phyloP scores from a whole-genome alignment of 768 basidiomycete species.

The Mycena alexandri region DNA sequence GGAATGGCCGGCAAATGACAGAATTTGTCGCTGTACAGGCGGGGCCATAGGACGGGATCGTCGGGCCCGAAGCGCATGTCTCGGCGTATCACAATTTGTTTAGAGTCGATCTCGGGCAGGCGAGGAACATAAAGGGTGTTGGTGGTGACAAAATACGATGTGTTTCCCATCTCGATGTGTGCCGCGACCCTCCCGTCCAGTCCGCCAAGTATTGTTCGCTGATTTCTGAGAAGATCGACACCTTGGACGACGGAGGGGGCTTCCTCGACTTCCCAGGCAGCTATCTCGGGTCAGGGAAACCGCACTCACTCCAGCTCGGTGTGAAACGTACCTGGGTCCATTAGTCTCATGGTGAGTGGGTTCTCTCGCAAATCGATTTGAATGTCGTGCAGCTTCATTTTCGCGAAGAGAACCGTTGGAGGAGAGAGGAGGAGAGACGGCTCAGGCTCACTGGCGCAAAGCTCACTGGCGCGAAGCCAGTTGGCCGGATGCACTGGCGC shows the following conservation, averaged over 20 bases:
- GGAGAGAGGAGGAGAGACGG: background rate
- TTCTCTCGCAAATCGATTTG: background rate
- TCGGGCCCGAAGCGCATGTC: too few relatives aligned
- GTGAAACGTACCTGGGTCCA: slow-evolving; percentile 2
- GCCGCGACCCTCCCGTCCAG: slow-evolving; percentile 11
- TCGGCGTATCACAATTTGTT: too few relatives aligned
- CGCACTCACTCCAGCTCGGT: background rate
- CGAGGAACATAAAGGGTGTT: slow-evolving; percentile 16
- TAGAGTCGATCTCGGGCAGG: slow-evolving; percentile 9
- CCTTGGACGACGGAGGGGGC: background rate
- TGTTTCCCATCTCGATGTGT: background rate
- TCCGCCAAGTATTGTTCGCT: background rate
- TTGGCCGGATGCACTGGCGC: slow-evolving; percentile 19
- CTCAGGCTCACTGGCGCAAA: background rate
- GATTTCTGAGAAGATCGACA: slow-evolving; percentile 16
- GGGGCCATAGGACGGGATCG: too few relatives aligned
- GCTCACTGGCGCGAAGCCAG: slow-evolving; percentile 15
- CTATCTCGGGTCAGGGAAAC: background rate
- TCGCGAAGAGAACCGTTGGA: background rate
- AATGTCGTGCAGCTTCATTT: slow-evolving; percentile 3
- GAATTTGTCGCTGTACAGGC: background rate
- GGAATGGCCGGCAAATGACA: slow-evolving; percentile 15
- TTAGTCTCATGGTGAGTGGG: slow-evolving; percentile 18
- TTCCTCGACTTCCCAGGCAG: slow-evolving; percentile 15
- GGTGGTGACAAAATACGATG: slow-evolving; percentile 18